Percentiles rank a stretch among this genome's conserved stretches.
Conservation (phyloP, 768 basidiomycete genomes). For the Amanita brunnescens region DNA sequence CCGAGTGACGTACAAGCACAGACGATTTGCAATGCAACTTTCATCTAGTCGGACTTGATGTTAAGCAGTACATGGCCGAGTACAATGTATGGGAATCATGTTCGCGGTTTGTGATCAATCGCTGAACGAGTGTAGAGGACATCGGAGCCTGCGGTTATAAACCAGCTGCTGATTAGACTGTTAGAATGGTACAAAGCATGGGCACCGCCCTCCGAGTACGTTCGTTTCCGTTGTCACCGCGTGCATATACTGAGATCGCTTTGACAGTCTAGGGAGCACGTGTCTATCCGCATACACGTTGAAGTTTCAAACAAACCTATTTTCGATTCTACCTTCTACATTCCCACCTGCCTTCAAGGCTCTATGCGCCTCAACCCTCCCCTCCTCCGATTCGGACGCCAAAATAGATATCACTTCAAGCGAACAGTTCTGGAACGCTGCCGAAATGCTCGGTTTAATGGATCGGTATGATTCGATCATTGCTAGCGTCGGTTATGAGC, state of each 20-base stretch:
- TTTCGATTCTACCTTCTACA: slow-evolving; percentile 58
- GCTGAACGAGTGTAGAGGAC: slow-evolving; percentile 28
- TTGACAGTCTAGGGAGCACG: slow-evolving; percentile 49
- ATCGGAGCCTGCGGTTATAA: slow-evolving; percentile 39
- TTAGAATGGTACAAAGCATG: slow-evolving; percentile 72
- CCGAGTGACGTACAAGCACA: slow-evolving; percentile 16
- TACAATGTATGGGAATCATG: slow-evolving; percentile 43
- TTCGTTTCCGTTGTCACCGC: slow-evolving; percentile 10
- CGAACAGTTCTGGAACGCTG: slow-evolving; percentile 41
- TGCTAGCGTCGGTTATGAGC: slow-evolving; percentile 76
- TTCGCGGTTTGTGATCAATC: background rate
- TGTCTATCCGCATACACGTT: slow-evolving; percentile 55
- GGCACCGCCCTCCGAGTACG: slow-evolving; percentile 59
- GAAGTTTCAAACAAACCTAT: slow-evolving; percentile 66
- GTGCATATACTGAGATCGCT: slow-evolving; percentile 4
- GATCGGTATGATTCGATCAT: slow-evolving; percentile 82
- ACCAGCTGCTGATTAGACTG: slow-evolving; percentile 47
- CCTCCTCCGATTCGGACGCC: slow-evolving; percentile 18
- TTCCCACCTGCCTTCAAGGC: slow-evolving; percentile 64
- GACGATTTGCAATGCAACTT: slow-evolving; percentile 58
- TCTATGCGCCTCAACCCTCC: slow-evolving; percentile 53
- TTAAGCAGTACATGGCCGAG: slow-evolving; percentile 44
- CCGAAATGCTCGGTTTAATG: slow-evolving; percentile 65
- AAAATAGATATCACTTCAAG: slow-evolving; percentile 3
- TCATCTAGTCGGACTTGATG: slow-evolving; percentile 51